phyloP scores from a whole-genome alignment of 2,329 filamentous ascomycete species.

The Alternaria rosae region DNA sequence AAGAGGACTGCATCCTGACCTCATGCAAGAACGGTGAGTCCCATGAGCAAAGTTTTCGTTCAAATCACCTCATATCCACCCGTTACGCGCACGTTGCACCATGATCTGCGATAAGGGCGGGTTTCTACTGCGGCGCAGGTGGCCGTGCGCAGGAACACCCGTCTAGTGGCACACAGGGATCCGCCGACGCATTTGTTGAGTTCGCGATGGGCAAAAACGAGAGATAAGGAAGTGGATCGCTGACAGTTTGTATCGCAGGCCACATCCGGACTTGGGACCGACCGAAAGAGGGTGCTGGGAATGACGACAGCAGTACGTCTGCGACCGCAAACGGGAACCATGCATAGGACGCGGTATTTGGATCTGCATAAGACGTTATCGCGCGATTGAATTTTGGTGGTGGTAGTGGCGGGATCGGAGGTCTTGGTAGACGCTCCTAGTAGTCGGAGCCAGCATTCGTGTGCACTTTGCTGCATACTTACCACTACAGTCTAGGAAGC shows the following conservation, averaged over 20 bases:
- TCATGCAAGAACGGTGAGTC: conserved; percentile 85
- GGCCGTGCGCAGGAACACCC: conserved; percentile 39
- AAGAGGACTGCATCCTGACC: conserved; percentile 90
- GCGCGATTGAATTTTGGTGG: background rate
- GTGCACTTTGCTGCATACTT: background rate
- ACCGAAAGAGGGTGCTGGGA: conserved; percentile 59
- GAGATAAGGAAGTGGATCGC: conserved; percentile 31
- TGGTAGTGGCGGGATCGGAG: background rate
- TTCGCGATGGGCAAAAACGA: conserved; percentile 6
- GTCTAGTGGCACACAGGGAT: conserved; percentile 13
- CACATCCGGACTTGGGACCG: conserved; percentile 79
- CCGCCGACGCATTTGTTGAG: conserved; percentile 24
- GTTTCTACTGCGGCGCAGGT: conserved; percentile 19
- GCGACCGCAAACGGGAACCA: conserved; percentile 33
- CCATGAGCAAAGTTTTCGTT: conserved; percentile 17
- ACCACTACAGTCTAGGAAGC: background rate
- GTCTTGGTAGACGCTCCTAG: background rate
- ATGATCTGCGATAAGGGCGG: conserved; percentile 33
- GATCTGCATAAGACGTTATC: background rate
- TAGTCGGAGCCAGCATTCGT: background rate
- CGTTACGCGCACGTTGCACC: conserved; percentile 13
- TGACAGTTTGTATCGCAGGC: conserved; percentile 57
- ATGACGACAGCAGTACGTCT: conserved; percentile 41
- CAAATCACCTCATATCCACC: conserved; percentile 13
- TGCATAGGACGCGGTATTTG: conserved; percentile 6